Evolutionary conservation across 2,329 filamentous ascomycete genomes (phyloP), one percentile per base, ranked within the genome.

Genomic region (Dendryphion nanum): DNA sequence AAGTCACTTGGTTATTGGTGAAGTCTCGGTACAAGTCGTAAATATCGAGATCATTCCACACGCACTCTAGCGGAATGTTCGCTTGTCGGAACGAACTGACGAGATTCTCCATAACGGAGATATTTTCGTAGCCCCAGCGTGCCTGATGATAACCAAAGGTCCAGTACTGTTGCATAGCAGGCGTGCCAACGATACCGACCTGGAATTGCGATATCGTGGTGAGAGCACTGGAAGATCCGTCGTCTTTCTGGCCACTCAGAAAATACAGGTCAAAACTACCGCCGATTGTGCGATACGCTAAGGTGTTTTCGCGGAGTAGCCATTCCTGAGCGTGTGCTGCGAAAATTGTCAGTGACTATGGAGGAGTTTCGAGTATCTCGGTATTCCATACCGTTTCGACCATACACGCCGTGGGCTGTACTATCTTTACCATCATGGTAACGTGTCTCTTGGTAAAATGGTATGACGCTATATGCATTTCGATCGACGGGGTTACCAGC

Each of bases 111-210:
- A 42, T 34, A 3, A 48, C 44, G 1, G 44, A 42, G 12, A 45
- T 44, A 16, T 49, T 51, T 20, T 75, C 68, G 59, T 90, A 91
- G 1, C 86, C 86, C 81, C 86, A 90, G 41, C 85, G 76, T 53
- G 85, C 89, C 60, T 93, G 86, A 47, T 91, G 87, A 56, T 77
- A 90, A 2, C 87, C 87, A 43, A 91, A 79, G 0, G 82, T 81
- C 73, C 79, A 90, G 67, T 90, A 90, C 13, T 40, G 83, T 57
- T 89, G 83, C 78, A 90, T 81, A 0, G 81, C 81, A 2, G 86
- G 85, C 4, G 85, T 68, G 0, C 86, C 85, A 35, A 83, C 71
- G 4, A 80, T 76, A 42, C 75, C 81, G 40, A 68, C 60, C 44
- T 85, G 81, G 56, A 89, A 90, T 18, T 83, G 74, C 55, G 45